phyloP scores from a whole-genome alignment of 106 monocot species.

The Allium cepa region DNA sequence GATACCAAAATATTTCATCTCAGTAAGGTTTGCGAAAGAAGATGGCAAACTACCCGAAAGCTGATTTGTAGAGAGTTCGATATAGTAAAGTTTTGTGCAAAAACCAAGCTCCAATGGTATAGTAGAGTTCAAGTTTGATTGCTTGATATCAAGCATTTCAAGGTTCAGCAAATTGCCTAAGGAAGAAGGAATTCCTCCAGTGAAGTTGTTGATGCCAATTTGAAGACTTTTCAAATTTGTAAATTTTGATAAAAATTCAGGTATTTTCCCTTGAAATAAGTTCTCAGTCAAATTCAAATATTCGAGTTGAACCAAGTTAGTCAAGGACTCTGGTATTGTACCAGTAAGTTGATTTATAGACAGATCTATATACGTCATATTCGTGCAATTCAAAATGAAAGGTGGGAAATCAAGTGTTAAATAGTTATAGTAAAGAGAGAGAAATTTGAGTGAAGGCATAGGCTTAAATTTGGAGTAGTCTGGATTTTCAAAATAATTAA shows the following conservation, averaged over 20 bases:
- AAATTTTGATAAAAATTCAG: neutral
- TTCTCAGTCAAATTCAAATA: conserved; percentile 10
- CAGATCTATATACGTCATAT: conserved; percentile 49
- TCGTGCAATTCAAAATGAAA: conserved; percentile 42
- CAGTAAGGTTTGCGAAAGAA: conserved; percentile 15
- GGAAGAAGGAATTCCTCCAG: conserved; percentile 14
- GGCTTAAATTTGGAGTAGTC: conserved; percentile 25
- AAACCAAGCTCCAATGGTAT: conserved; percentile 42
- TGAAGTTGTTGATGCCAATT: neutral
- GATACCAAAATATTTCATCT: conserved; percentile 15
- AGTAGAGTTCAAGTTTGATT: conserved; percentile 19
- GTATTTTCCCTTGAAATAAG: neutral
- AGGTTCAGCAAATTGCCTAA: conserved; percentile 19
- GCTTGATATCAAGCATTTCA: conserved; percentile 23
- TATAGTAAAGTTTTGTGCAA: conserved; percentile 17
- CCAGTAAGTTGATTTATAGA: conserved; percentile 26
- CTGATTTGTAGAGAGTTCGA: conserved; percentile 1
- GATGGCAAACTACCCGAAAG: conserved; percentile 23
- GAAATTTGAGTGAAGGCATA: conserved; percentile 31
- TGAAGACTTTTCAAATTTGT: neutral
- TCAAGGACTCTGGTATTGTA: conserved; percentile 19
- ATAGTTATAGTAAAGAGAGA: conserved; percentile 33
- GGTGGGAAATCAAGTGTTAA: conserved; percentile 31
- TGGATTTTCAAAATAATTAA: conserved; percentile 31
- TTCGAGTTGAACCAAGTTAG: conserved; percentile 15